Conservation (phyloP, 768 basidiomycete genomes). For the Austroboletus eburneus region DNA sequence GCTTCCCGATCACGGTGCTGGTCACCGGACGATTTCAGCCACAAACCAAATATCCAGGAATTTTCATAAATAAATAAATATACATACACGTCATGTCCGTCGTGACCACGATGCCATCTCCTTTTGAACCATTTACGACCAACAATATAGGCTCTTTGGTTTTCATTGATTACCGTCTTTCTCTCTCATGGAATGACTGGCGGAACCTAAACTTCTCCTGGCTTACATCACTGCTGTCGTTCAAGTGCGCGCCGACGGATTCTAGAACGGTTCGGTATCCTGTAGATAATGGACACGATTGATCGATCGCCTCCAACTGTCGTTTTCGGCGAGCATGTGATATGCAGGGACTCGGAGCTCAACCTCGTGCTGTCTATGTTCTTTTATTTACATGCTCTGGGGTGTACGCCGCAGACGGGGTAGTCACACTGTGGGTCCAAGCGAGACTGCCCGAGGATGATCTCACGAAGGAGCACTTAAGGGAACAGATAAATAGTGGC, state of each 20-base stretch:
- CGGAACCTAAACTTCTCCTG: slow-evolving; percentile 8
- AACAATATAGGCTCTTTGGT: slow-evolving; percentile 15
- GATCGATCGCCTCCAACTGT: neutral
- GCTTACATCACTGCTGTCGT: slow-evolving; percentile 12
- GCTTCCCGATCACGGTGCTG: slow-evolving; percentile 9
- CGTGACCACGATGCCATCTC: slow-evolving; percentile 1
- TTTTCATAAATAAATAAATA: too few relatives aligned
- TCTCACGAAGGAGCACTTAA: slow-evolving; percentile 8
- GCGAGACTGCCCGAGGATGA: slow-evolving; percentile 3
- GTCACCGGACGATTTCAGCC: slow-evolving; percentile 10
- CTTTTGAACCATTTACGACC: slow-evolving; percentile 17
- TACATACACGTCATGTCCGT: neutral
- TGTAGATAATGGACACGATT: neutral
- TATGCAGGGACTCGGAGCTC: too few relatives aligned
- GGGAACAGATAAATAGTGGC: slow-evolving; percentile 12
- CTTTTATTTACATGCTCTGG: slow-evolving; percentile 1
- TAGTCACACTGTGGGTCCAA: slow-evolving; percentile 20
- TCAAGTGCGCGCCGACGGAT: neutral
- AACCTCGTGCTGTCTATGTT: neutral
- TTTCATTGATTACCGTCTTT: neutral
- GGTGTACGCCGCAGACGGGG: too few relatives aligned
- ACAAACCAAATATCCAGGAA: slow-evolving; percentile 5
- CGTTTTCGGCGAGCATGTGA: too few relatives aligned
- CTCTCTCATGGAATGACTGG: slow-evolving; percentile 1
- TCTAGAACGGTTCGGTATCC: neutral